phyloP scores from a whole-genome alignment of 1,284 basidiomycete species.

The Cryptococcus sp. region DNA sequence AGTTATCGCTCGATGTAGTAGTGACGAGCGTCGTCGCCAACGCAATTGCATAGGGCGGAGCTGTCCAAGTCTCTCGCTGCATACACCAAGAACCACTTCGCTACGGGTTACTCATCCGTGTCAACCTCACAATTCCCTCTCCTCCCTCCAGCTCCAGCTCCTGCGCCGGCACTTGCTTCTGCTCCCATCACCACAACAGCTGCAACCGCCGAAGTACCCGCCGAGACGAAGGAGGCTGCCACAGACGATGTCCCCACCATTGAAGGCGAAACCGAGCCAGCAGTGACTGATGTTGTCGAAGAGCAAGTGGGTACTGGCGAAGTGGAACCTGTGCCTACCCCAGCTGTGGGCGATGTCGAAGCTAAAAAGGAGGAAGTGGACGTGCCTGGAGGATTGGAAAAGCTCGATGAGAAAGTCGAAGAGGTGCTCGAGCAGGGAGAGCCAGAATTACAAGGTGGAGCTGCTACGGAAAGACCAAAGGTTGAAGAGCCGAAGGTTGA shows the following conservation, averaged over 20 bases:
- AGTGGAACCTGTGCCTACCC: conserved; percentile 34
- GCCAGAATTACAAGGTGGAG: neutral
- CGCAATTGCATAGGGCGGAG: conserved; percentile 58
- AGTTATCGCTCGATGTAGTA: conserved; percentile 19
- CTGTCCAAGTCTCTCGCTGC: conserved; percentile 67
- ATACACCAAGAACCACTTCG: conserved; percentile 76
- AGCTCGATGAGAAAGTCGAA: conserved; percentile 35
- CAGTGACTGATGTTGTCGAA: conserved; percentile 32
- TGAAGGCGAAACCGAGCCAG: conserved; percentile 3
- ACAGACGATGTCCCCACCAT: conserved; percentile 7
- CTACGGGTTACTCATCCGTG: conserved; percentile 69
- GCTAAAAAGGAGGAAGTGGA: conserved; percentile 34
- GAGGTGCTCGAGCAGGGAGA: conserved; percentile 28
- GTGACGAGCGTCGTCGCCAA: neutral
- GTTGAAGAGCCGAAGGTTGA: conserved; percentile 9
- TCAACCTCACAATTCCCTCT: conserved; percentile 56
- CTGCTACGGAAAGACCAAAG: conserved; percentile 9
- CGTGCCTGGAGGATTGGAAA: conserved; percentile 33
- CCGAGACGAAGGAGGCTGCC: neutral
- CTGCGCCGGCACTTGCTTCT: conserved; percentile 9
- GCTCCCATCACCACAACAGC: conserved; percentile 4
- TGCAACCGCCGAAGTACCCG: neutral
- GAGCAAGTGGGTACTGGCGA: conserved; percentile 35
- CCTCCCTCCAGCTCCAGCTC: conserved; percentile 26
- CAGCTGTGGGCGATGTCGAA: conserved; percentile 20